These are phyloP conservation scores for Chimonanthus praecox DNA, from an alignment of 164 flowering plant species.

Conservation along the genomic window DNA sequence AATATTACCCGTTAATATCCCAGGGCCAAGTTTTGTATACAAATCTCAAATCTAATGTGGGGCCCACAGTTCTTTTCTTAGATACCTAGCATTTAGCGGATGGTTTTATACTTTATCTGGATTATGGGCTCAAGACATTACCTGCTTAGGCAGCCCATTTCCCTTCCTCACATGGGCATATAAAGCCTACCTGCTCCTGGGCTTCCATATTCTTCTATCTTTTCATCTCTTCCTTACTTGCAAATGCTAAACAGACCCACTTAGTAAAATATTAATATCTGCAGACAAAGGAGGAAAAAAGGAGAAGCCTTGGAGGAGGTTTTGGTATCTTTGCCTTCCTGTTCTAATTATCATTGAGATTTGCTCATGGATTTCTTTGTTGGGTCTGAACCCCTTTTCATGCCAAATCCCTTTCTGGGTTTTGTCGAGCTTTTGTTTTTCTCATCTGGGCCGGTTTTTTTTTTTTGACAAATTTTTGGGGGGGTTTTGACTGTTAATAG, in stretches of 20 bases:
- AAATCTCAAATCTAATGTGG: neutral
- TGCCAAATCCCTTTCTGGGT: constrained; percentile 12
- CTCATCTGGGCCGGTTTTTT: neutral
- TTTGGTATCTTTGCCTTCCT: neutral
- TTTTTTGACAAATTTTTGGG: constrained; percentile 10
- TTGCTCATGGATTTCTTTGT: neutral
- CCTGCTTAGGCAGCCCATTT: neutral
- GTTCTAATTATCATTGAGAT: neutral
- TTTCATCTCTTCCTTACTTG: constrained; percentile 1
- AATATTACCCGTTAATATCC: too few species aligned
- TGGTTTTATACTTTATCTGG: constrained; percentile 8
- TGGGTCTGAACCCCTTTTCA: constrained; percentile 8
- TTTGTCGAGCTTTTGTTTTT: constrained; percentile 1
- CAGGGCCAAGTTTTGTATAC: too few species aligned
- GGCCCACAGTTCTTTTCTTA: neutral
- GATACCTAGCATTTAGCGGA: neutral
- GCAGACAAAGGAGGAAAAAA: neutral
- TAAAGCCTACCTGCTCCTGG: neutral
- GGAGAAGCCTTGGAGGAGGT: constrained; percentile 4
- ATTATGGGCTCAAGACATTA: constrained; percentile 2
- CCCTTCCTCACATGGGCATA: constrained; percentile 1
- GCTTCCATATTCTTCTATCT: neutral
- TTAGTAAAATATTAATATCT: constrained; percentile 3
- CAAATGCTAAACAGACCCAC: constrained; percentile 10
- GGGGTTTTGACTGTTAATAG: constrained; percentile 7